Conservation (phyloP, 1,139 yeast genomes). For the Geotrichum macrosporum region DNA sequence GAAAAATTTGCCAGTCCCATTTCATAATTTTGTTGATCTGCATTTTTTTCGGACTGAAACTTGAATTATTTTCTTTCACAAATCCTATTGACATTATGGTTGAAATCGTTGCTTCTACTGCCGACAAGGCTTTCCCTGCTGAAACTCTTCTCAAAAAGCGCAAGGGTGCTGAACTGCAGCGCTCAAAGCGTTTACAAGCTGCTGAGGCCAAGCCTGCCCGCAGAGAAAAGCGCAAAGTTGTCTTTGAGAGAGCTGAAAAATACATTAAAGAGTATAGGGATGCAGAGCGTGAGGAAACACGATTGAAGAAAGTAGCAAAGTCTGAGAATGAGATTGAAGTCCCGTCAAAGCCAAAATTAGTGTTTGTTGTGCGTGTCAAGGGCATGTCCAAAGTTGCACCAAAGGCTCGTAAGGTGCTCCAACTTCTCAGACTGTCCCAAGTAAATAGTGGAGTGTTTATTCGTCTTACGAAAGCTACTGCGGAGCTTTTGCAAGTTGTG, state of each 20-base stretch:
- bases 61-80: too few relatives aligned
- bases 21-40: too few relatives aligned
- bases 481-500: constrained; percentile 92
- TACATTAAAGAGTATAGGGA: constrained; percentile 95
- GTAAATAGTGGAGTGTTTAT: constrained; percentile 98
- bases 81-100: too few relatives aligned
- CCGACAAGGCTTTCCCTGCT: constrained; percentile 48
- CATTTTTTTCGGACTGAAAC: too few relatives aligned
- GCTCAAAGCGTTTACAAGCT: constrained; percentile 27
- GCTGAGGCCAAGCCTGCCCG: constrained; percentile 5
- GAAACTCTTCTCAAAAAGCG: constrained; percentile 95
- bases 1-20: too few relatives aligned
- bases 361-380: constrained; percentile 96
- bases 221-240: not conserved
- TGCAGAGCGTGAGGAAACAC: constrained; percentile 87
- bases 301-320: constrained; percentile 94
- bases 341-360: constrained; percentile 93
- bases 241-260: constrained; percentile 93
- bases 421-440: constrained; percentile 94
- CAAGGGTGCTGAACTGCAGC: constrained; percentile 55
- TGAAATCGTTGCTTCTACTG: constrained; percentile 3
- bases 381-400: constrained; percentile 99
- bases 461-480: constrained; percentile 96
- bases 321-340: constrained; percentile 78
- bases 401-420: constrained; percentile 99